Base-by-base conservation (phyloP, 192 early-diverging fungal species). In the Coemansia sp. region DNA sequence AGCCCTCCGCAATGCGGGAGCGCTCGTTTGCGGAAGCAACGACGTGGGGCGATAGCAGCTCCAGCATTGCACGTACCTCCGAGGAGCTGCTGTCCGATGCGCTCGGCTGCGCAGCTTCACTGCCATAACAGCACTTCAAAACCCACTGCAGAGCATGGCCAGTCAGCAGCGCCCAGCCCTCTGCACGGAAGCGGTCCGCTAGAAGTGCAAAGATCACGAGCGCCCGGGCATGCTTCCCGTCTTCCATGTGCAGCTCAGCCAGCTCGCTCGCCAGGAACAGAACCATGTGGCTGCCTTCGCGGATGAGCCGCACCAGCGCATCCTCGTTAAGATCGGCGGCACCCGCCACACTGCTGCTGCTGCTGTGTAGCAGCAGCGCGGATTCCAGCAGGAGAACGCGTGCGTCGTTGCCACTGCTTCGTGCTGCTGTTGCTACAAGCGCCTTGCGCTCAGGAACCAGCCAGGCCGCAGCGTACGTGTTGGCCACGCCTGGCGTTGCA, bases 401-500 rank as follows among this genome's bases (percentile, higher is more conserved):
- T 4, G 23, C 51, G 23, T 9, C 9, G 8, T 11, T 46, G 1
- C 41, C 34, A 0, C 9, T 14, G 39, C 12, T 14, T 1, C 39
- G n/a, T 30, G 43, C 48, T 30, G 11, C 15, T 24, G 34, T 16
- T 39, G 15, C 45, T 34, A 36, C 45, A 46, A 46, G 44, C 4
- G 44, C 14, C 16, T 46, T 52, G 34, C 66, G 73, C 51, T 75
- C 65, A 6, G 62, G 51, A 0, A 55, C 62, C 35, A 80, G 63
- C 78, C 78, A 75, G 4, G 67, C 24, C 4, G 66, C 34, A 24
- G 63, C 73, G 36, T 80, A 75, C 2, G 78, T 72, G 60, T 69
- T 81, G 30, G 75, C 78, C 0, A 80, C 78, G 11, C 69, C 73
- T n/a, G 30, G 69, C 69, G 49, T 68, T 75, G 34, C 74, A 75